Percentiles rank a stretch among this genome's conserved stretches.
These are phyloP conservation scores for Suillus alpinus DNA, from an alignment of 768 basidiomycete genomes.

Conservation along the genomic window DNA sequence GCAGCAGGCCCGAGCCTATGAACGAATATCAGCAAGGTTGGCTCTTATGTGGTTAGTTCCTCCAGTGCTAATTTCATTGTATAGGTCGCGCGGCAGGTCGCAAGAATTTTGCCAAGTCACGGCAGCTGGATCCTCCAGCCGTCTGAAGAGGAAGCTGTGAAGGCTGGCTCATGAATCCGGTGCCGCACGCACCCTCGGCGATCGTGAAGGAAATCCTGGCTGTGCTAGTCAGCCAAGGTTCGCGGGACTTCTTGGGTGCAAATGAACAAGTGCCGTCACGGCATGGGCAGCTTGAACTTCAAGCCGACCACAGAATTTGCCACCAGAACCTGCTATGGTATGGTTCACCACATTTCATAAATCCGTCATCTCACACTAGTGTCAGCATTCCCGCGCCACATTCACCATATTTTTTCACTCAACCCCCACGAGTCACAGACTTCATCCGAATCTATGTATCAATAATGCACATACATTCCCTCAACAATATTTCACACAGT, in stretches of 20 bases:
- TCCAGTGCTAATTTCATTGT: too few species aligned
- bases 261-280: not conserved
- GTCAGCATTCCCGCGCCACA: too few species aligned
- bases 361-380: too few species aligned
- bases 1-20: conserved; percentile 70
- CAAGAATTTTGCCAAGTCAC: too few species aligned
- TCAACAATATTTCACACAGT: too few species aligned
- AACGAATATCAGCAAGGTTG: conserved; percentile 12
- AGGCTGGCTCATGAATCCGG: too few species aligned
- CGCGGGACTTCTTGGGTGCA: not conserved
- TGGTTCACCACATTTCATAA: not conserved
- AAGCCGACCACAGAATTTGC: not conserved
- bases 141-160: too few species aligned
- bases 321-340: not conserved
- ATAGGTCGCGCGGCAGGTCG: not conserved
- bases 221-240: not conserved
- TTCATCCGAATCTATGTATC: too few species aligned
- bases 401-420: not conserved
- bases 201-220: not conserved
- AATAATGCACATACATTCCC: too few species aligned
- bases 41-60: not conserved
- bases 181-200: too few species aligned
- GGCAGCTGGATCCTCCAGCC: too few species aligned
- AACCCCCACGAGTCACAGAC: not conserved
- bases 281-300: not conserved